phyloP scores from a whole-genome alignment of 331 rosid species.

The Cydonia oblonga region DNA sequence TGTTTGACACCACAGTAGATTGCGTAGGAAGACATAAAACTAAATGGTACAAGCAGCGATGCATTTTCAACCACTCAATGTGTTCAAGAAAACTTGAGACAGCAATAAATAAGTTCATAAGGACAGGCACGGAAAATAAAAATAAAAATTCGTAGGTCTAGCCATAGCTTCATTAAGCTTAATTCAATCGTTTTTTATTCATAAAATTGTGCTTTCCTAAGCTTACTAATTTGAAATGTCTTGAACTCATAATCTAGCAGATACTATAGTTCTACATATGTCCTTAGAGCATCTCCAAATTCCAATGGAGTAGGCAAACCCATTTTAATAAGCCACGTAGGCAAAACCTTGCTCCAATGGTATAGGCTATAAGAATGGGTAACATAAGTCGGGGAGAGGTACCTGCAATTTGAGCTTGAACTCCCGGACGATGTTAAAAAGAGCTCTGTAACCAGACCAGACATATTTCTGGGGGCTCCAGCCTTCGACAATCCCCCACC shows the following conservation, averaged over 20 bases:
- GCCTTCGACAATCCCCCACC: slow-evolving; percentile 98
- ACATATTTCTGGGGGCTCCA: slow-evolving; percentile 77
- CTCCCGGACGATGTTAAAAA: slow-evolving; percentile 58
- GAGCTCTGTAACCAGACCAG: slow-evolving; percentile 94
- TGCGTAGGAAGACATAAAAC: neutral
- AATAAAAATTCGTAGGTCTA: too few species aligned
- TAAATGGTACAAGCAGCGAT: neutral
- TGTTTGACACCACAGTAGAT: neutral
- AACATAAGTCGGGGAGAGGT: neutral
- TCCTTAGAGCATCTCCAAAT: neutral
- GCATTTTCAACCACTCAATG: neutral
- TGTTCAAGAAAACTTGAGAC: neutral
- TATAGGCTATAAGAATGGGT: neutral
- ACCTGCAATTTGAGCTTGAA: slow-evolving; percentile 89
- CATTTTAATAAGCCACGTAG: too few species aligned
- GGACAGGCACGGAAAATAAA: neutral
- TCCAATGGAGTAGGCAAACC: too few species aligned
- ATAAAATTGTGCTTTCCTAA: neutral
- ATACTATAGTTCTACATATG: neutral
- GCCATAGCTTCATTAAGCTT: neutral
- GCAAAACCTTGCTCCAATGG: too few species aligned
- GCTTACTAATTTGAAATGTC: neutral
- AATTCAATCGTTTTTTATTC: neutral
- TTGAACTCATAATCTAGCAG: neutral
- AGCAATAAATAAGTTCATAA: neutral